Percentiles rank a stretch among this genome's conserved stretches.
Conservation (phyloP, 805 yeast genomes). For the Monosporozyma servazzii region DNA sequence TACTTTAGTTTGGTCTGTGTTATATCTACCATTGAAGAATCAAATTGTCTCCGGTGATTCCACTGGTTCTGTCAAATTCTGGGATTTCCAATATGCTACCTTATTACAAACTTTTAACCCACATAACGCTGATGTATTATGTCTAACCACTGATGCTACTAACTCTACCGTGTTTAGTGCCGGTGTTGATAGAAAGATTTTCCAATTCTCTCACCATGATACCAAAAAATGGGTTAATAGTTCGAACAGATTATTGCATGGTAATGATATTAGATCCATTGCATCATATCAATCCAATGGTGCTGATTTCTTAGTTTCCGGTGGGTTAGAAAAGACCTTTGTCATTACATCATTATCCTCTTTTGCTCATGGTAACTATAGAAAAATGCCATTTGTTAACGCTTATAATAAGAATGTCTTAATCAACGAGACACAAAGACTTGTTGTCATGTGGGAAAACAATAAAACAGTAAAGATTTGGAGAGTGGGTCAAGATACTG, state of each 20-base stretch:
- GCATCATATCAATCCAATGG: constrained; percentile 60
- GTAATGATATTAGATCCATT: constrained; percentile 77
- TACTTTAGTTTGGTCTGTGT: constrained; percentile 84
- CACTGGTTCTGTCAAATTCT: constrained; percentile 84
- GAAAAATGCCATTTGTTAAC: constrained; percentile 53
- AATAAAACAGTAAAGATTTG: constrained; percentile 67
- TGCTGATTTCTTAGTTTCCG: constrained; percentile 62
- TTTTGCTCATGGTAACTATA: constrained; percentile 62
- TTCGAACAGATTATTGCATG: constrained; percentile 70
- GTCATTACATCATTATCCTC: constrained; percentile 52
- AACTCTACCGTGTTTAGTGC: constrained; percentile 71
- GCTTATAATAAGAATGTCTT: constrained; percentile 48
- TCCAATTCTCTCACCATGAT: constrained; percentile 43
- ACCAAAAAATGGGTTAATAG: constrained; percentile 61
- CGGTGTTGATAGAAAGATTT: constrained; percentile 89
- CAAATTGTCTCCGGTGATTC: constrained; percentile 95
- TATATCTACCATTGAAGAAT: constrained; percentile 48
- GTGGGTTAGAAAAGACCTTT: constrained; percentile 71
- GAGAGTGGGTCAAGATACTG: constrained; percentile 39
- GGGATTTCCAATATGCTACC: constrained; percentile 78
- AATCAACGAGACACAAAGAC: constrained; percentile 38
- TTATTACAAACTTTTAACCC: constrained; percentile 70
- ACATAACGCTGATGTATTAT: constrained; percentile 87
- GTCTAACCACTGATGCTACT: constrained; percentile 49
- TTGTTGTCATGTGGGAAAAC: constrained; percentile 72